A percentile compares a stretch with the other conserved stretches of the same genome.
These are phyloP conservation scores for Ophiostoma triangulosporum DNA, from an alignment of 2,329 filamentous ascomycete genomes.

Conservation along the genomic window DNA sequence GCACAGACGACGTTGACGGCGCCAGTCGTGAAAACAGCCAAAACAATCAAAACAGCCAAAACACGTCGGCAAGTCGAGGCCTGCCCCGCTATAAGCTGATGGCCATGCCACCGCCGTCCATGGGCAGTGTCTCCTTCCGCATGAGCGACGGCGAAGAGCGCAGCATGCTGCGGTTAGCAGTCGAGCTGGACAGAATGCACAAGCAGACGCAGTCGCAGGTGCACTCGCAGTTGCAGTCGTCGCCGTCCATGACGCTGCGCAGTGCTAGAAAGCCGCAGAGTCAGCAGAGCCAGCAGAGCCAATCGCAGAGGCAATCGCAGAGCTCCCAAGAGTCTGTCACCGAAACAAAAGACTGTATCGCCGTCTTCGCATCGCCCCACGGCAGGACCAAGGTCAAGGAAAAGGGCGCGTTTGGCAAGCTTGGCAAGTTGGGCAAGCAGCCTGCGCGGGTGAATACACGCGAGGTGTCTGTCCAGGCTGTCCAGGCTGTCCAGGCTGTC, in stretches of 20 bases:
- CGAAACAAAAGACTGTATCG: conserved; percentile 18
- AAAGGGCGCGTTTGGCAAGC: neutral
- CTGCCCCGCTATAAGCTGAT: conserved; percentile 5
- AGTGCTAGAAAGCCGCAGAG: conserved; percentile 6
- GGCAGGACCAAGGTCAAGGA: conserved; percentile 3
- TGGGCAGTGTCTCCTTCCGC: conserved; percentile 23
- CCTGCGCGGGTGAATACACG: neutral
- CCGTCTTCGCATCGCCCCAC: conserved; percentile 15
- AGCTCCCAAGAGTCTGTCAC: conserved; percentile 13
- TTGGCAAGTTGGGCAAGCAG: neutral
- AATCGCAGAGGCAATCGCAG: neutral
- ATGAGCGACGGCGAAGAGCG: conserved; percentile 33
- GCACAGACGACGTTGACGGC: neutral
- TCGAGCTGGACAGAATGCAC: conserved; percentile 29
- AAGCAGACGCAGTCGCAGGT: conserved; percentile 14
- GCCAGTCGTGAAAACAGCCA: neutral
- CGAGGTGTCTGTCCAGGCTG: too few species aligned
- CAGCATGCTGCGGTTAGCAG: conserved; percentile 33
- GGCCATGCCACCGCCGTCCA: conserved; percentile 4
- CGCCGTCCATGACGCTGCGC: conserved; percentile 16
- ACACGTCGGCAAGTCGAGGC: neutral
- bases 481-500: too few species aligned
- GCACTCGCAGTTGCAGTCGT: neutral
- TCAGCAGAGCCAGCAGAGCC: conserved; percentile 9
- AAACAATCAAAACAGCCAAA: neutral